Conservation (phyloP, 1,139 yeast species). For the Zygosaccharomyces sapae region DNA sequence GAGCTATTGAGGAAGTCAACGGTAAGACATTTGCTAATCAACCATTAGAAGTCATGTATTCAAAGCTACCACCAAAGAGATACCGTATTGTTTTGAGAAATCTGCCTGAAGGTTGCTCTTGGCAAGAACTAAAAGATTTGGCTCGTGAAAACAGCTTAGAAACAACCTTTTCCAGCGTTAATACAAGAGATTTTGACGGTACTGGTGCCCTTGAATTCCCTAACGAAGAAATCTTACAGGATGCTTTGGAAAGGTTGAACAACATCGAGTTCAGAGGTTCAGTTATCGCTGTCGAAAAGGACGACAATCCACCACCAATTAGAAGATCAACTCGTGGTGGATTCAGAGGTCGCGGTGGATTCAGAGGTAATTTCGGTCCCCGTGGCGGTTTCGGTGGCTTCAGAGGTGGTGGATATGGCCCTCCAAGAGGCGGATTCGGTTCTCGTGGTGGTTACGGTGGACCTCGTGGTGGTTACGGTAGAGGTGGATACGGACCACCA, state of each 20-base stretch:
- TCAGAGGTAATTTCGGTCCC: constrained; percentile 40
- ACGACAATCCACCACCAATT: constrained; percentile 69
- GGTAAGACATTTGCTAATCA: constrained; percentile 58
- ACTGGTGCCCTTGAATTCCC: constrained; percentile 76
- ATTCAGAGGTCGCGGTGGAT: constrained; percentile 45
- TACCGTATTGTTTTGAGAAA: constrained; percentile 64
- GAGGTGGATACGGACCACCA: constrained; percentile 35
- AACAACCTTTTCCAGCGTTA: constrained; percentile 70
- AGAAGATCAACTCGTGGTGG: constrained; percentile 48
- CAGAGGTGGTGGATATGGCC: constrained; percentile 36
- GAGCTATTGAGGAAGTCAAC: constrained; percentile 61
- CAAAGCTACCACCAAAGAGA: constrained; percentile 66
- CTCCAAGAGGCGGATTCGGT: constrained; percentile 34
- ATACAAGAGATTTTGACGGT: constrained; percentile 62
- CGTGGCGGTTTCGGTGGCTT: constrained; percentile 40
- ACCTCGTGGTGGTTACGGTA: constrained; percentile 34
- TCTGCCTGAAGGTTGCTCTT: constrained; percentile 70
- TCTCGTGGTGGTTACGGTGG: constrained; percentile 33
- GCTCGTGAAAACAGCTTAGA: constrained; percentile 64
- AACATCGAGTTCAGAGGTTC: constrained; percentile 70
- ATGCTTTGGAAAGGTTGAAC: constrained; percentile 63
- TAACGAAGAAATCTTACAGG: constrained; percentile 66
- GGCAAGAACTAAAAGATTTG: constrained; percentile 83
- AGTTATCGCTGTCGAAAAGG: constrained; percentile 67
- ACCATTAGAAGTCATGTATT: constrained; percentile 62